These are phyloP conservation scores for Aureobasidium sp. DNA, from an alignment of 2,329 filamentous ascomycete species.

Conservation along the genomic window DNA sequence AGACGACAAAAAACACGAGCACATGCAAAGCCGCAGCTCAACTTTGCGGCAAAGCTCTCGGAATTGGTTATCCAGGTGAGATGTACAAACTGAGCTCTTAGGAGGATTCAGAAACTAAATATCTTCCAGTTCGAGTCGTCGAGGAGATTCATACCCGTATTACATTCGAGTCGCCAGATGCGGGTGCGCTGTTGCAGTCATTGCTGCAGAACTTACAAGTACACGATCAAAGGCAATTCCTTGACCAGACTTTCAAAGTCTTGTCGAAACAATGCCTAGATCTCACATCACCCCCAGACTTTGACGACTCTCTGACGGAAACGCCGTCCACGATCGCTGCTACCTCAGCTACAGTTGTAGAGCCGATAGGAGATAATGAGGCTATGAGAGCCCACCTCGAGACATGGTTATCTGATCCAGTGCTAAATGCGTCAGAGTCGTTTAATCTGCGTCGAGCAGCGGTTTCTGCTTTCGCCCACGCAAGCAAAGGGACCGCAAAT, in stretches of 20 bases:
- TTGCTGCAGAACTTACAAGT: conserved; percentile 36
- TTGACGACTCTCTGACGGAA: background rate
- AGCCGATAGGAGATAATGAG: conserved; percentile 12
- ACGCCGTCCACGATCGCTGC: conserved; percentile 7
- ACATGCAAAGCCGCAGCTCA: conserved; percentile 30
- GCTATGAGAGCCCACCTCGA: conserved; percentile 16
- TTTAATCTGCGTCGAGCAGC: conserved; percentile 20
- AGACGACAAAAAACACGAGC: conserved; percentile 19
- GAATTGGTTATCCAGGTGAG: conserved; percentile 63
- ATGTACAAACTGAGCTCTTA: background rate
- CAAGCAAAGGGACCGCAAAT: background rate
- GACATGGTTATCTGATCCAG: conserved; percentile 18
- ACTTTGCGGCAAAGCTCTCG: conserved; percentile 51
- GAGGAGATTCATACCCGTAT: conserved; percentile 6
- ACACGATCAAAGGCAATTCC: conserved; percentile 40
- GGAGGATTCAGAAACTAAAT: background rate
- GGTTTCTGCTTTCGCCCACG: conserved; percentile 18
- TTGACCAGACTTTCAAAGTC: conserved; percentile 26
- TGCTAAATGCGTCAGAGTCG: conserved; percentile 16
- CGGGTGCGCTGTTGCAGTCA: background rate
- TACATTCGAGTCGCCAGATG: background rate
- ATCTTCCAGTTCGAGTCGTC: background rate
- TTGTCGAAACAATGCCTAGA: conserved; percentile 16
- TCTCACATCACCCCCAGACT: background rate
- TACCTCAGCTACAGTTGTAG: conserved; percentile 12